Base-by-base conservation (phyloP, 306 rosid genomes). In the Phaseolus lunatus region DNA sequence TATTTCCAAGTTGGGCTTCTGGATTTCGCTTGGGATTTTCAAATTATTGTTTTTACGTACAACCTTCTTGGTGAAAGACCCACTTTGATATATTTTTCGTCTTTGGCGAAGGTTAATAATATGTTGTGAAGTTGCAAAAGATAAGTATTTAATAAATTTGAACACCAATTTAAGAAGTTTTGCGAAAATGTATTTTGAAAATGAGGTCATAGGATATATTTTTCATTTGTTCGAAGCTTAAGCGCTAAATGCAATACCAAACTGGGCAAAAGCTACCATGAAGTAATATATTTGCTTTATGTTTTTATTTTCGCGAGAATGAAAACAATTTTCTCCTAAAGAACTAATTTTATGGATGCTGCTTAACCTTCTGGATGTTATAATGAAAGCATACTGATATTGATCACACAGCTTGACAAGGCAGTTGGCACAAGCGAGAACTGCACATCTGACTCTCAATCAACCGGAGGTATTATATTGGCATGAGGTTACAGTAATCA, bases 341-440 rank as follows among this genome's bases (percentile, higher is more conserved):
- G 58, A 54, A 88, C 92, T 47, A 20, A 35, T 84, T 86, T 78
- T 92, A 77, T 63, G 87, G 70, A 87, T 90, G 90, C 70, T 92
- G 77, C 72, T 86, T 59, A 83, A 78, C 83, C 3, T 75, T 76
- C 78, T 83, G 49, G 93, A 90, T 81, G 86, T 88, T 78, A 75
- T 85, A 68, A 84, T 85, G 90, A 91, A 89, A 85, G 86, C 65
- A 89, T 86, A 2, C 93, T 3, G 78, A 67, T 86, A 54, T 85
- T 13, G 92, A 89, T 49, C 87, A 88, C 33, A 76, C 89, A 29
- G 85, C 82, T 87, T 9, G 89, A 85, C 85, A 89, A 65, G 85
- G 90, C 35, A 84, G 88, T 67, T 13, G 72, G 56, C 72, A 39
- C 70, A 74, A 79, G 77, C 84, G 69, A 14, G 85, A 85, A 76